Conservation (phyloP, 768 basidiomycete genomes). For the Panellus pusillus region DNA sequence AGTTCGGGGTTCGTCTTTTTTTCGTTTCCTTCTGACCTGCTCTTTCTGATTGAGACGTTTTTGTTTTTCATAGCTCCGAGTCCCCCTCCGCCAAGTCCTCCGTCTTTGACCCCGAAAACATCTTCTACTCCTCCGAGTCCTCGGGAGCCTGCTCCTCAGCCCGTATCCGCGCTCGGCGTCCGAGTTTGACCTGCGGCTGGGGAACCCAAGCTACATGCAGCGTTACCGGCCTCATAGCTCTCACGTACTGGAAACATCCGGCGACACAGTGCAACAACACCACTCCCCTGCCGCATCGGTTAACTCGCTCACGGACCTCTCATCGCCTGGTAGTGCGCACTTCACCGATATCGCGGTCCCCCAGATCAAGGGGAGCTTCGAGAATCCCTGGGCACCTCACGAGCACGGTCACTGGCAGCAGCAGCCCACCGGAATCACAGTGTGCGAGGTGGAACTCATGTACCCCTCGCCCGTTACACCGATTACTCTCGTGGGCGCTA, state of each 20-base stretch:
- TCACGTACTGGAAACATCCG: too few species aligned
- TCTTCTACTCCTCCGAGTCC: constrained; percentile 3
- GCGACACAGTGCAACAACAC: too few species aligned
- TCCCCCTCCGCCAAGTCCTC: constrained; percentile 4
- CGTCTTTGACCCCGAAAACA: not conserved
- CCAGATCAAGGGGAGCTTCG: constrained; percentile 4
- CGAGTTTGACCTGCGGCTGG: constrained; percentile 4
- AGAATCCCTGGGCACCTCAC: constrained; percentile 6
- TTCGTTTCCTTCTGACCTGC: not conserved
- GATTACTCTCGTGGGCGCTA: too few species aligned
- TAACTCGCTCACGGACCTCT: too few species aligned
- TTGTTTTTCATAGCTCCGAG: constrained; percentile 4
- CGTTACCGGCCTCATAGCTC: too few species aligned
- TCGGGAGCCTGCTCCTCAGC: constrained; percentile 2
- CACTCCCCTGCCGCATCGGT: too few species aligned
- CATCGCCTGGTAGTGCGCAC: too few species aligned
- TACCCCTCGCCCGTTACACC: too few species aligned
- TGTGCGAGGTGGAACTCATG: constrained; percentile 11
- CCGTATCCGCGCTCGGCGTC: constrained; percentile 14
- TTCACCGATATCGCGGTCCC: constrained; percentile 1
- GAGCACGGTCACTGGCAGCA: not conserved
- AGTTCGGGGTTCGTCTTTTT: constrained; percentile 24
- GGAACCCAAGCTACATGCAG: not conserved
- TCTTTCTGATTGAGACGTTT: not conserved
- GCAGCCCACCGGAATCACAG: not conserved